Evolutionary conservation across 768 basidiomycete genomes (phyloP), one percentile per base, ranked within the genome.

Genomic region (Macrolepiota albuminosa): DNA sequence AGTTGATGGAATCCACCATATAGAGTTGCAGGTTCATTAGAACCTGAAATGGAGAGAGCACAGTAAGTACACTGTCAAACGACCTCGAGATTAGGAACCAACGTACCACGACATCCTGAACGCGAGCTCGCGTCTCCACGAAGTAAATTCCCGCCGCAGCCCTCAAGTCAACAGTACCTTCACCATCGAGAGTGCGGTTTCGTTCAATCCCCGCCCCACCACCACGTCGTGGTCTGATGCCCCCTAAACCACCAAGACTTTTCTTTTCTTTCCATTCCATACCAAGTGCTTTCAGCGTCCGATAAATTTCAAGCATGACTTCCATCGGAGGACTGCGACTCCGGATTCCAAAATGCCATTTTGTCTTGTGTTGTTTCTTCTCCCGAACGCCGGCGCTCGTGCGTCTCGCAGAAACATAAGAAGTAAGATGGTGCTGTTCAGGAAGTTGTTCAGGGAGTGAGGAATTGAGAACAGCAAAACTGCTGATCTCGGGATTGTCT

Each of bases 261-360:
- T 81, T 83, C 80, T 97, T 97, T 76, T 90, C 86, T 72, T 92
- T 92, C 97, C 97, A 99, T 73, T 99, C 93, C 93, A 98, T 96
- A 16, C 89, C 92, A 21, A 98, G 79, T 61, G 86, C 78, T 74
- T 89, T 89, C 53, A 99, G 76, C 46, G 95, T 97, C 62, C 91
- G 79, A 74, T 99, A 98, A 54, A 99, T 97, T 81, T 98, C 96
- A 29, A 97, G 76, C 95, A 99, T 98, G 26, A 99, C 96, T 72
- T 99, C 97, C 92, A 98, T 96, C 24, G 95, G 97, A 36, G 95
- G 93, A 59, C 87, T 90, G 60, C 95, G 82, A 66, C 92, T 95
- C 36, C 97, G 83, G 43, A 99, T 98, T 8, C 97, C 97, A 68
- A 98, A 99, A 71, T 99, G 97, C 97, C 97, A 98, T 63, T 93